These are phyloP conservation scores for Chytriomyces confervae DNA, from an alignment of 192 early-diverging fungal species.

Conservation along the genomic window DNA sequence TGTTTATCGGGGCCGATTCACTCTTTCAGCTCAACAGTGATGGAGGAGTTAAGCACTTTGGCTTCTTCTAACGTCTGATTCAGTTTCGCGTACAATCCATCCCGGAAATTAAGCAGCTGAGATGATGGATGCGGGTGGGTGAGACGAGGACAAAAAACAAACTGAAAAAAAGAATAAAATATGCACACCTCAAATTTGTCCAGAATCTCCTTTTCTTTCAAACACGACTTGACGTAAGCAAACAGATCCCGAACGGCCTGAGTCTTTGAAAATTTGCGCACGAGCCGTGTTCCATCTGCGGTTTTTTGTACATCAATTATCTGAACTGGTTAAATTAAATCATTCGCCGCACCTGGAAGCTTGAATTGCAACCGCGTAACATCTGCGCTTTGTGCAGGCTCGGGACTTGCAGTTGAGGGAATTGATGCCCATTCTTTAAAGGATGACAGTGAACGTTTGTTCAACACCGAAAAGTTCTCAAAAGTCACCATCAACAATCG, in stretches of 20 bases:
- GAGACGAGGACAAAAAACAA: not conserved
- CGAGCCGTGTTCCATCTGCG: constrained; percentile 78
- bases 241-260: constrained; percentile 79
- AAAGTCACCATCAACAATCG: constrained; percentile 27
- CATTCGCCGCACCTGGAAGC: constrained; percentile 63
- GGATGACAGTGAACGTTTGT: no score
- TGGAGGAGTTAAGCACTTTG: constrained; percentile 50
- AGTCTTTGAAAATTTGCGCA: constrained; percentile 77
- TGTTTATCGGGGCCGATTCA: not conserved
- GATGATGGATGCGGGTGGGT: constrained; percentile 8
- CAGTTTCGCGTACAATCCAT: constrained; percentile 66
- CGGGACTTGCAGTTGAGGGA: not conserved
- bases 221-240: constrained; percentile 77
- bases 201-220: constrained; percentile 50
- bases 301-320: no score
- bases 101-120: constrained; percentile 66
- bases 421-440: constrained; percentile 5
- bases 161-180: constrained; percentile 13
- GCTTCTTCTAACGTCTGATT: constrained; percentile 77
- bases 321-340: no score
- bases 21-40: constrained; percentile 49
- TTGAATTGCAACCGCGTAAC: constrained; percentile 84
- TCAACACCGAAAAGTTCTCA: not conserved
- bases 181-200: constrained; percentile 72
- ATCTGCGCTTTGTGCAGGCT: constrained; percentile 43